A percentile compares a stretch with the other conserved stretches of the same genome.
These are phyloP conservation scores for Huiozyma naganishii DNA, from an alignment of 805 yeast species.

Conservation along the genomic window DNA sequence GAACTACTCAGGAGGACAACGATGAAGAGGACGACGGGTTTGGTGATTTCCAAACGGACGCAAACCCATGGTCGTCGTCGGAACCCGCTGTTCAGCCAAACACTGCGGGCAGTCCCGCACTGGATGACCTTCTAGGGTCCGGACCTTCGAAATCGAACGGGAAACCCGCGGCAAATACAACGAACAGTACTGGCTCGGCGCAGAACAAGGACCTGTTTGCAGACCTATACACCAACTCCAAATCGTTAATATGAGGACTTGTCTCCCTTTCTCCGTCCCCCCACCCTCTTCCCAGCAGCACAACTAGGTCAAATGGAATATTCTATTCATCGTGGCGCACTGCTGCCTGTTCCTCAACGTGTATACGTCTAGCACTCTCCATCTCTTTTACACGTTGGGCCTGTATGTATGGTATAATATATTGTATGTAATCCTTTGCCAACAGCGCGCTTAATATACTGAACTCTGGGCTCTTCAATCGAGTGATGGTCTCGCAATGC, in stretches of 20 bases:
- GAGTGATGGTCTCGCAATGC: too few relatives aligned
- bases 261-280: slow-evolving; percentile 3
- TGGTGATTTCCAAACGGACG: slow-evolving; percentile 29
- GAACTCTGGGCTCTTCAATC: too few relatives aligned
- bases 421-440: too few relatives aligned
- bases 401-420: too few relatives aligned
- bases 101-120: slow-evolving; percentile 3
- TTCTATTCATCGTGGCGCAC: too few relatives aligned
- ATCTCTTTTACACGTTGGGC: too few relatives aligned
- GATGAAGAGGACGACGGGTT: slow-evolving; percentile 28
- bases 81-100: slow-evolving; percentile 5
- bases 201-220: slow-evolving; percentile 20
- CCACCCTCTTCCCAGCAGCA: slow-evolving; percentile 4
- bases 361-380: too few relatives aligned
- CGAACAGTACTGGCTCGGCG: slow-evolving; percentile 8
- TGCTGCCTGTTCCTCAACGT: too few relatives aligned
- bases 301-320: too few relatives aligned
- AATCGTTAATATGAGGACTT: slow-evolving; percentile 20
- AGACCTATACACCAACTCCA: slow-evolving; percentile 23
- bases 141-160: slow-evolving; percentile 3
- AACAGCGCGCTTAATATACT: too few relatives aligned
- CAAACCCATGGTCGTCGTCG: slow-evolving; percentile 1
- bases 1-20: slow-evolving; percentile 3
- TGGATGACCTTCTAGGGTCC: not conserved
- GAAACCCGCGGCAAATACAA: slow-evolving; percentile 7